These are phyloP conservation scores for Russula virescens DNA, from an alignment of 768 basidiomycete genomes.

Conservation along the genomic window DNA sequence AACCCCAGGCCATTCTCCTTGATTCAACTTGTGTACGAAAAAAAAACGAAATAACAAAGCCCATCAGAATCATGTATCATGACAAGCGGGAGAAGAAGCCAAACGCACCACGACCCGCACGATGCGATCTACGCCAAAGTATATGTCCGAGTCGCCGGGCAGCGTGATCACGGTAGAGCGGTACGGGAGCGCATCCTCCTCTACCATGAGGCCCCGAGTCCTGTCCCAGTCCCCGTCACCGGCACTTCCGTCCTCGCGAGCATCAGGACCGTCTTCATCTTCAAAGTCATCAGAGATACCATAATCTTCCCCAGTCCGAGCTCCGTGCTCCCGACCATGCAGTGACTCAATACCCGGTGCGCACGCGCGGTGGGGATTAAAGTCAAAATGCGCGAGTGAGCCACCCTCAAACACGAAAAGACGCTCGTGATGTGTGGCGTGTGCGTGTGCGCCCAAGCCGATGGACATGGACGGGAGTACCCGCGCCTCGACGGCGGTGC, in stretches of 20 bases:
- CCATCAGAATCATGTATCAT: not conserved
- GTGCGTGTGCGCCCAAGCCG: not conserved
- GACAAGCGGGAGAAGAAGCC: too few species aligned
- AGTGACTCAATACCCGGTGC: too few species aligned
- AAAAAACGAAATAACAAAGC: not conserved
- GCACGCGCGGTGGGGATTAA: not conserved
- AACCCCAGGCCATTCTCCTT: not conserved
- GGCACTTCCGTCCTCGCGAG: not conserved
- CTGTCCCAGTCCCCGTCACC: not conserved
- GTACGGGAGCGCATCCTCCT: not conserved
- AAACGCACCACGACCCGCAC: not conserved
- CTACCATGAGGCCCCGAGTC: not conserved
- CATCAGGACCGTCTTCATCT: not conserved
- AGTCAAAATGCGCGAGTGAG: not conserved
- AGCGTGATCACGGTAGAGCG: not conserved
- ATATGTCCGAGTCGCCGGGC: not conserved
- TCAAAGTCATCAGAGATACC: too few species aligned
- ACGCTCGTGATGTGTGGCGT: not conserved
- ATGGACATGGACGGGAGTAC: too few species aligned
- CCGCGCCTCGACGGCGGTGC: not conserved
- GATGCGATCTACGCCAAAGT: not conserved
- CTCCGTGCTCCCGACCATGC: too few species aligned
- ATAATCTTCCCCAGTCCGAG: too few species aligned
- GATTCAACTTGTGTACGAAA: not conserved
- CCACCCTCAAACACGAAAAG: not conserved